phyloP scores from a whole-genome alignment of 768 basidiomycete genomes.

The Filobasidium wieringae region DNA sequence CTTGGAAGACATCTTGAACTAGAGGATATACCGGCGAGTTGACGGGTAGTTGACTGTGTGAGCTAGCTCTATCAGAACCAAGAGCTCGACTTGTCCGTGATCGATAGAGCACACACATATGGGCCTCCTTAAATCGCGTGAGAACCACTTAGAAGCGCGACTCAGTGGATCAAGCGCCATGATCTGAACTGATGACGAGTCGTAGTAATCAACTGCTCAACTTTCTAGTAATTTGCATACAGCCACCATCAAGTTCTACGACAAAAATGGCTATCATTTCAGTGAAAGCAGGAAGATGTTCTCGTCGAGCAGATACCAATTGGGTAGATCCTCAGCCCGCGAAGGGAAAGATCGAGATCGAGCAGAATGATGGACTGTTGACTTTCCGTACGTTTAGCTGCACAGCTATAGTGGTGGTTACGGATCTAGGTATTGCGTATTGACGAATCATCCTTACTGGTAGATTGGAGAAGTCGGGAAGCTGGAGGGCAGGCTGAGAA shows the following conservation, averaged over 20 bases:
- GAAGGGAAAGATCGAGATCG: constrained; percentile 30
- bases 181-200: not conserved
- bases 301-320: constrained; percentile 24
- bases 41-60: no score
- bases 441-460: not conserved
- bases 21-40: no score
- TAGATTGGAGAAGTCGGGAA: constrained; percentile 26
- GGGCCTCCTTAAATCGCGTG: not conserved
- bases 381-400: constrained; percentile 53
- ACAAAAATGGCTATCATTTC: constrained; percentile 56
- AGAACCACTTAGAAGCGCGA: not conserved
- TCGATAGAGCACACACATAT: no score
- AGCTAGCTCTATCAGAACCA: no score
- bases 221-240: no score
- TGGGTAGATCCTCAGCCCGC: constrained; percentile 34
- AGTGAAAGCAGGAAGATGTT: constrained; percentile 27
- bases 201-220: not conserved
- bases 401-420: constrained; percentile 13
- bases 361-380: constrained; percentile 29
- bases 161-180: not conserved
- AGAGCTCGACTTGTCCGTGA: no score
- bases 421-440: constrained; percentile 58
- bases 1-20: constrained; percentile 72
- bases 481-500: constrained; percentile 16
- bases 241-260: no score